Conservation (phyloP, 2,329 filamentous ascomycete species). For the Helotiales sp. region DNA sequence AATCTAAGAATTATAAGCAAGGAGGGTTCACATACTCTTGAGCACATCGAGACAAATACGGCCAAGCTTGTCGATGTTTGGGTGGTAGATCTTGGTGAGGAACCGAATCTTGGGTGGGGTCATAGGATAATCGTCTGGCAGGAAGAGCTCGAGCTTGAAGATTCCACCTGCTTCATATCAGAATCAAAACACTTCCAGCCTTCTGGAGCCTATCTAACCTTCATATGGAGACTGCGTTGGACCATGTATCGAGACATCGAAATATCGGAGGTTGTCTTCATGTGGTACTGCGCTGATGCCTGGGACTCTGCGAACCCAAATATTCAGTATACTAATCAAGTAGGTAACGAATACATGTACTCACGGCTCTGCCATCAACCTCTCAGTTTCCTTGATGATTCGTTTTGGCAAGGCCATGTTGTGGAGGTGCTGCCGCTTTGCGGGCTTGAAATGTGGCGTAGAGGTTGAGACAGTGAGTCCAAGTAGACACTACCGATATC, state of each 20-base stretch:
- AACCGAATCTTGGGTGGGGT: constrained; percentile 98
- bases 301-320: constrained; percentile 68
- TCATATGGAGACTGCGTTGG: constrained; percentile 93
- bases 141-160: constrained; percentile 96
- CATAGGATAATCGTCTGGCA: constrained; percentile 99
- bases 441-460: neutral
- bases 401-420: constrained; percentile 84
- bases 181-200: neutral
- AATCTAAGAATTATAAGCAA: neutral
- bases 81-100: constrained; percentile 98
- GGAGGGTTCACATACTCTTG: constrained; percentile 70
- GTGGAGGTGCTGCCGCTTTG: neutral
- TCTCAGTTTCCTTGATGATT: constrained; percentile 98
- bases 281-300: constrained; percentile 96
- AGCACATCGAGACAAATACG: constrained; percentile 96
- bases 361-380: constrained; percentile 94
- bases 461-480: neutral
- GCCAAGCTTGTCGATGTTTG: constrained; percentile 96
- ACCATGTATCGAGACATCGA: constrained; percentile 95
- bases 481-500: neutral
- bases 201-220: constrained; percentile 58
- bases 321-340: constrained; percentile 18
- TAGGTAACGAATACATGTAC: constrained; percentile 42
- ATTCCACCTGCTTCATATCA: constrained; percentile 59
- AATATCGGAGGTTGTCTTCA: constrained; percentile 96